A percentile compares a stretch with the other conserved stretches of the same genome.
Conservation (phyloP, 2,329 filamentous ascomycete species). For the Diplodia intermedia region DNA sequence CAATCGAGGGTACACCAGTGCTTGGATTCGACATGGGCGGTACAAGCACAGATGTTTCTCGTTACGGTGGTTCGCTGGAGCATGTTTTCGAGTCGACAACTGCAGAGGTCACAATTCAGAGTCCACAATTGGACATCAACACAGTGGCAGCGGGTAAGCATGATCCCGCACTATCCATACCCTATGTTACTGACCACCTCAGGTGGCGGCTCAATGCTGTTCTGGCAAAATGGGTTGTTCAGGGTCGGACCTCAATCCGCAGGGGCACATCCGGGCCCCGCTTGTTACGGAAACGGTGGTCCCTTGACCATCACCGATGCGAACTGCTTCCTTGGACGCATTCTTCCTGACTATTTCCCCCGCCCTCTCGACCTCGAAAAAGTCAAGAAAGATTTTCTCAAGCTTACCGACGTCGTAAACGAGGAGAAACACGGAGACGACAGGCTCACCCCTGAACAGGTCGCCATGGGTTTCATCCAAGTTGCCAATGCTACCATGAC, state of each 20-base stretch:
- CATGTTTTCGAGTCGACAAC: constrained; percentile 95
- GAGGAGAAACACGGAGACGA: constrained; percentile 53
- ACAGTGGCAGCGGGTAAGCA: constrained; percentile 57
- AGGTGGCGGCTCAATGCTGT: constrained; percentile 82
- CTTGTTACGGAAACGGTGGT: constrained; percentile 88
- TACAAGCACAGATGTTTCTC: constrained; percentile 88
- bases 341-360: constrained; percentile 44
- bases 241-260: constrained; percentile 90
- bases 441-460: constrained; percentile 41
- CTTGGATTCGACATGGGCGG: constrained; percentile 95
- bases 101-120: constrained; percentile 89
- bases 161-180: neutral
- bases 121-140: constrained; percentile 91
- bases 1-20: constrained; percentile 79
- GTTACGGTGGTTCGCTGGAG: constrained; percentile 84
- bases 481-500: constrained; percentile 46
- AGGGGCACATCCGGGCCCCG: constrained; percentile 85
- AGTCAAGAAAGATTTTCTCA: constrained; percentile 52
- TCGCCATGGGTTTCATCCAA: constrained; percentile 40
- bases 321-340: constrained; percentile 74
- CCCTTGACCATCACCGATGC: constrained; percentile 93
- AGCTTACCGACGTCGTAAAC: constrained; percentile 54
- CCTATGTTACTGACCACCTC: constrained; percentile 46
- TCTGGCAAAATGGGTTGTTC: constrained; percentile 89
- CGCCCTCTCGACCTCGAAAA: constrained; percentile 58